Evolutionary conservation across 345 rosid genomes (phyloP), one percentile per base, ranked within the genome.

Genomic region (Eucalyptus tenuipes): DNA sequence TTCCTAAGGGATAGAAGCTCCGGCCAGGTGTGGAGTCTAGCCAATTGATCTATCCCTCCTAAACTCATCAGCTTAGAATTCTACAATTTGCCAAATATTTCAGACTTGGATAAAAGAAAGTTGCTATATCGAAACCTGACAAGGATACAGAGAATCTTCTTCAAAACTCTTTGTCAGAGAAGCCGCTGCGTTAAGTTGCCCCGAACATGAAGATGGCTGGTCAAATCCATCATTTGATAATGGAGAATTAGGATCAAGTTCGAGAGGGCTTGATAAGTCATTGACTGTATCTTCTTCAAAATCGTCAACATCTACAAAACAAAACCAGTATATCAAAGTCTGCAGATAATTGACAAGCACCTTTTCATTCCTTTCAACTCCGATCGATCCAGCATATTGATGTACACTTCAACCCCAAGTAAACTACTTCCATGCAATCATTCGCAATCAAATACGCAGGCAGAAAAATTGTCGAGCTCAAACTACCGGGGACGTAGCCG

Each of bases 131-230:
- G 82, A 59, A 81, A 49, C 10, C 59, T 8, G 22, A 27, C n/a
- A 91, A 92, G 97, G 99, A 97, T 96, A 97, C 99, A 96, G 87
- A 90, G 94, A 89, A 50, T 95, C 97, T 44, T 95, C 94, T 53
- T 95, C 94, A 75, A 95, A 90, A 88, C 92, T 91, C 90, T 91
- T 95, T 14, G 84, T 79, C 33, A 88, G 55, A n/a, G 96, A 93
- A 87, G 27, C 82, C 20, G 86, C 85, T 17, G 86, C 85, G 47
- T 90, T 49, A 13, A 53, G 50, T 82, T 53, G 44, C 57, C 87
- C 79, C 11, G 84, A 45, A 57, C 81, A 79, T 3, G 93, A 88
- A 87, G 91, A 88, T 85, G 88, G 79, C 48, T 49, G 53, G 37
- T 93, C 91, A 86, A 10, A 61, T 89, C 93, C 81, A 86, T 22